Evolutionary conservation across 2,329 filamentous ascomycete genomes (phyloP).

Genomic region (Colletotrichum lini): DNA sequence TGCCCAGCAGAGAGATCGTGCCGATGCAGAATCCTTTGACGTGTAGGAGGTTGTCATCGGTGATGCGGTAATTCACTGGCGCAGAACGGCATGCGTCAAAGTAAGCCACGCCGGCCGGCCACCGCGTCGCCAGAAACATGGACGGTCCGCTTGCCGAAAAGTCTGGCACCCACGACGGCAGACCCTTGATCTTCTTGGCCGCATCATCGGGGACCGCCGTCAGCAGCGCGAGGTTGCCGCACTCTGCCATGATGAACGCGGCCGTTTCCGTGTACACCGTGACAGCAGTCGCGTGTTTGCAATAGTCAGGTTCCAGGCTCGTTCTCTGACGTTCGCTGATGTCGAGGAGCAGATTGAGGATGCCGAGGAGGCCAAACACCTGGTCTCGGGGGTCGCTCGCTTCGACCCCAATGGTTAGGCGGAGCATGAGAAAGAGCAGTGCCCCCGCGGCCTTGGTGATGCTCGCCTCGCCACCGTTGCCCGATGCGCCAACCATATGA

Average conservation of each 20-base stretch:
- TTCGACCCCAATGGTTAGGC: slow-evolving; percentile 37
- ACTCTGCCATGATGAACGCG: slow-evolving; percentile 34
- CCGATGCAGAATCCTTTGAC: slow-evolving; percentile 27
- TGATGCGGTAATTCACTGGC: slow-evolving; percentile 8
- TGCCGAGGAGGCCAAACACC: slow-evolving; percentile 42
- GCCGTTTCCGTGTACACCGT: slow-evolving; percentile 26
- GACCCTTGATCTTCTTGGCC: slow-evolving; percentile 21
- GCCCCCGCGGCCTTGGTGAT: slow-evolving; percentile 21
- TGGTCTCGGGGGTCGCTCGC: slow-evolving; percentile 42
- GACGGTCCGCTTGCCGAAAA: slow-evolving; percentile 38
- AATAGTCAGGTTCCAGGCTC: slow-evolving; percentile 25
- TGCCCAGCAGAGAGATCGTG: slow-evolving; percentile 10
- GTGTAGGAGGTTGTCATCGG: slow-evolving; percentile 11
- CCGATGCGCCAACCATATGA: slow-evolving; percentile 17
- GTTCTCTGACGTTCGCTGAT: slow-evolving; percentile 16
- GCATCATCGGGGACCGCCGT: slow-evolving; percentile 45
- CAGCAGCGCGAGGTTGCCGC: slow-evolving; percentile 38
- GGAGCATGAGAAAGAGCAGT: slow-evolving; percentile 39
- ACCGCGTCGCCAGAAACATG: slow-evolving; percentile 22
- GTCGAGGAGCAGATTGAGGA: slow-evolving; percentile 36
- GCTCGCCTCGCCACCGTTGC: background rate
- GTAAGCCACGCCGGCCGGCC: slow-evolving; percentile 10
- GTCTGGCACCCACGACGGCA: slow-evolving; percentile 46
- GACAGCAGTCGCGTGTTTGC: slow-evolving; percentile 16
- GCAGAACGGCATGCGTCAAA: slow-evolving; percentile 24